Evolutionary conservation across 495 filamentous ascomycete genomes (phyloP), one percentile per base, ranked within the genome.

Genomic region (Opeltia flavorubescens): DNA sequence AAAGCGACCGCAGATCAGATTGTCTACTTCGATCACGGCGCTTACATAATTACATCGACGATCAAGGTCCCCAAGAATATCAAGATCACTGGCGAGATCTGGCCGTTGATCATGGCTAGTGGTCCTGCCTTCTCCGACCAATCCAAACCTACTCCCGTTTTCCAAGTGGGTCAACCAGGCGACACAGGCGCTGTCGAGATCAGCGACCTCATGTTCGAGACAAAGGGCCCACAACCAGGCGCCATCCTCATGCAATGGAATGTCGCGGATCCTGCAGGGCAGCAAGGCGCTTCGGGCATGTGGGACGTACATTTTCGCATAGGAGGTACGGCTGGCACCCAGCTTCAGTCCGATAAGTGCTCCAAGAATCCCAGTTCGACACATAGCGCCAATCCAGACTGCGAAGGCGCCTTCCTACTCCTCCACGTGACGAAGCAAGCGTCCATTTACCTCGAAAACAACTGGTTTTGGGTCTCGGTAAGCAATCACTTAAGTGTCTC

Each of bases 191-290:
- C 67, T 15, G 79, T 93, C 34, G 88, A 95, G 65, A 86, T 95
- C 59, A 83, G 71, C 2, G 89, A 89, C 46, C 66, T 94, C 49
- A 67, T 94, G 39, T 86, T 94, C 56, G 70, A 79, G 53, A 88
- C 89, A 30, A 68, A 82, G 41, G 89, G 73, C 2, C 65, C 85
- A 2, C 78, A 84, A 51, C 84, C 88, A 15, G 89, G 89, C 48
- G 89, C 89, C 21, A 83, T 94, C 55, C 66, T 96, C 38, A 75
- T 95, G 61, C 73, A 96, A 57, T 96, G 88, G 87, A 95, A 96
- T 66, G 58, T 95, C 5, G 80, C 72, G 6, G 76, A 73, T 18
- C 59, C 74, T 5, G 75, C 72, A 24, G 59, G 68, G 2, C 63
- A 68, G 6, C 78, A 82, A 36, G 89, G 85, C 47, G 76, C 81